Percentiles rank a stretch among this genome's conserved stretches.
Conservation (phyloP, 108 stramenopile genomes). For the Halocafeteria seosinensis region DNA sequence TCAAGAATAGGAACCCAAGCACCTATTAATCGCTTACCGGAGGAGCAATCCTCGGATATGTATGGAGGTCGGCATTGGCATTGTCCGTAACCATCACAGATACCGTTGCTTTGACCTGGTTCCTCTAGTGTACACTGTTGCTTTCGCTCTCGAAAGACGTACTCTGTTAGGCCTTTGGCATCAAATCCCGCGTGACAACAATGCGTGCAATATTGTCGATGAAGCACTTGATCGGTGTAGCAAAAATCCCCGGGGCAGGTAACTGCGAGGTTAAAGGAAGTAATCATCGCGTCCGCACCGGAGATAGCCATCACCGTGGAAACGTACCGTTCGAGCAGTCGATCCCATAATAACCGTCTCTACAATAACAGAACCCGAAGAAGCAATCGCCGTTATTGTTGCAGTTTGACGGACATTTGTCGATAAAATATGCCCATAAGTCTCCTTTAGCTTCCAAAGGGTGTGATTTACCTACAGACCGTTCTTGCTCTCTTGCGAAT, state of each 20-base stretch:
- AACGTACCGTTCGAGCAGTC: conserved; percentile 60
- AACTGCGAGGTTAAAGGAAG: no score
- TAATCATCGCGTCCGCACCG: no score
- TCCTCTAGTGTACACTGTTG: conserved; percentile 33
- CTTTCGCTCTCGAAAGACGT: conserved; percentile 28
- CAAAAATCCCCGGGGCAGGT: conserved; percentile 64
- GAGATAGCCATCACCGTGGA: no score
- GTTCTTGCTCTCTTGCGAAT: conserved; percentile 23
- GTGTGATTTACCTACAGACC: conserved; percentile 16
- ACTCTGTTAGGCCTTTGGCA: conserved; percentile 3
- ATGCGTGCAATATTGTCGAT: conserved; percentile 48
- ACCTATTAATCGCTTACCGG: no score
- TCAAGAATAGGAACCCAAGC: no score
- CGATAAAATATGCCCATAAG: conserved; percentile 45
- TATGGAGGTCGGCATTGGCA: conserved; percentile 70
- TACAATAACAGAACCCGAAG: conserved; percentile 53
- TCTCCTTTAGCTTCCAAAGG: conserved; percentile 26
- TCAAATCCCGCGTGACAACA: conserved; percentile 51
- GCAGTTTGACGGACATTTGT: conserved; percentile 53
- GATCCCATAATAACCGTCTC: conserved; percentile 52
- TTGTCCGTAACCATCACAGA: conserved; percentile 65
- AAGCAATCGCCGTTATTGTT: conserved; percentile 47
- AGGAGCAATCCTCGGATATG: conserved; percentile 53
- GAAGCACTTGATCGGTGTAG: conserved; percentile 41
- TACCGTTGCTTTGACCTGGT: conserved; percentile 51